A percentile compares a stretch with the other conserved stretches of the same genome.
phyloP scores from a whole-genome alignment of 306 rosid genomes.

The Rosa multiflora region DNA sequence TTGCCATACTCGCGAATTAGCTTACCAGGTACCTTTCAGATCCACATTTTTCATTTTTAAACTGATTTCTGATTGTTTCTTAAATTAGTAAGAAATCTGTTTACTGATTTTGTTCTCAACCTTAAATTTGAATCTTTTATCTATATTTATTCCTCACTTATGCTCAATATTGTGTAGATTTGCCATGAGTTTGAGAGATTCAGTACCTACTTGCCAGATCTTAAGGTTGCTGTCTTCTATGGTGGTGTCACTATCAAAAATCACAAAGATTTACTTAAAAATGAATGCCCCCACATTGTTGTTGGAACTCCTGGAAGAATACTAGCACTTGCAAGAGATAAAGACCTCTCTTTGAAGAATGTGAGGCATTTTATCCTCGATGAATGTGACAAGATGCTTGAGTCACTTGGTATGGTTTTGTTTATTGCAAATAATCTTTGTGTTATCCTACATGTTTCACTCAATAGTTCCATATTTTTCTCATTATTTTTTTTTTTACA shows the following conservation, averaged over 20 bases:
- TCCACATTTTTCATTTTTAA: not conserved
- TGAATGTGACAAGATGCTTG: slow-evolving; percentile 99
- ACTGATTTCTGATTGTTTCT: not conserved
- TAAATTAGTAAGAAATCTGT: not conserved
- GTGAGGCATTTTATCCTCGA: slow-evolving; percentile 94
- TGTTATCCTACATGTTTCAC: not conserved
- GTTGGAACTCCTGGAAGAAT: slow-evolving; percentile 99
- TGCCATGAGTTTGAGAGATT: slow-evolving; percentile 99
- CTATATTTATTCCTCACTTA: slow-evolving; percentile 6
- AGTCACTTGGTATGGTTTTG: slow-evolving; percentile 73
- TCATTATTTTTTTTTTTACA: slow-evolving; percentile 36
- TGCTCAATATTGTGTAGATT: slow-evolving; percentile 45
- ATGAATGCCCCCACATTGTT: slow-evolving; percentile 98
- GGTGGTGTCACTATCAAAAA: slow-evolving; percentile 94
- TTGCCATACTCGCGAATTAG: slow-evolving; percentile 95
- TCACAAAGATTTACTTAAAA: slow-evolving; percentile 87
- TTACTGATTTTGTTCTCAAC: not conserved
- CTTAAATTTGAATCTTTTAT: not conserved
- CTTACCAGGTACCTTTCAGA: slow-evolving; percentile 69
- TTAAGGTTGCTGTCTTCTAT: slow-evolving; percentile 97
- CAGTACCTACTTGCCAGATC: slow-evolving; percentile 87
- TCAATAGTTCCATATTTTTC: not conserved
- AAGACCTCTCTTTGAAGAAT: slow-evolving; percentile 87
- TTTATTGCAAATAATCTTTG: not conserved
- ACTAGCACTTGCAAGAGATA: slow-evolving; percentile 77